Evolutionary conservation across 1,284 basidiomycete species (phyloP), one percentile per base, ranked within the genome.

Genomic region (Naganishia albida): DNA sequence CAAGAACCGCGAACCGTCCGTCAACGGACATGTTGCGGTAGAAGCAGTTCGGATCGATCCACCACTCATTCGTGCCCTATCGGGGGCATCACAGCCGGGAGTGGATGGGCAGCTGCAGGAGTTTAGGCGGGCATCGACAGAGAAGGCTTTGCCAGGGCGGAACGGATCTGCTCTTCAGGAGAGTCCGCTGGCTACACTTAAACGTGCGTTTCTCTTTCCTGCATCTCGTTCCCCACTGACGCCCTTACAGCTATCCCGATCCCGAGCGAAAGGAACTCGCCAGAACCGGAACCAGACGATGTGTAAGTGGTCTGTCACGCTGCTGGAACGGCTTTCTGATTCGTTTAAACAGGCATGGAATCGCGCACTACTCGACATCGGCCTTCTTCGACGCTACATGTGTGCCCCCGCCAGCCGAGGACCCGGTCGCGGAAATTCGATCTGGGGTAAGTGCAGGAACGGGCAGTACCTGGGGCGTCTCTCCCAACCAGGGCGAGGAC

Each of bases 311-410:
- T 28, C 18, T 20, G 16, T n/a, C 7, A 7, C 34, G 34, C 15
- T 8, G 43, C 28, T n/a, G 7, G 28, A 23, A 3, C 8, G 12
- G 18, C 12, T 18, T 1, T 34, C 7, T 20, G 3, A 3, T 18
- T 7, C 26, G 18, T 13, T 34, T 10, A 7, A 25, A 50, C 46
- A 60, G 57, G 10, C 57, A 60, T 38, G 57, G 57, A 28, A 60
- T 60, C n/a, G 57, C 57, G 3, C 57, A 60, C 38, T 60, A 60
- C 46, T 60, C 57, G 30, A 60, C 57, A 16, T 60, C 57, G 20
- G 57, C 57, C 15, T 60, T 60, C 25, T 60, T 60, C 16, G 57
- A 60, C 13, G 57, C 57, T 6, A 60, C 57, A 13, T 60, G 57
- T 20, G 57, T 60, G 7, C 57, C 51, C 16, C 46, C 39, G 30